Evolutionary conservation across 768 basidiomycete genomes (phyloP).

Genomic region (Lentinus tigrinus): DNA sequence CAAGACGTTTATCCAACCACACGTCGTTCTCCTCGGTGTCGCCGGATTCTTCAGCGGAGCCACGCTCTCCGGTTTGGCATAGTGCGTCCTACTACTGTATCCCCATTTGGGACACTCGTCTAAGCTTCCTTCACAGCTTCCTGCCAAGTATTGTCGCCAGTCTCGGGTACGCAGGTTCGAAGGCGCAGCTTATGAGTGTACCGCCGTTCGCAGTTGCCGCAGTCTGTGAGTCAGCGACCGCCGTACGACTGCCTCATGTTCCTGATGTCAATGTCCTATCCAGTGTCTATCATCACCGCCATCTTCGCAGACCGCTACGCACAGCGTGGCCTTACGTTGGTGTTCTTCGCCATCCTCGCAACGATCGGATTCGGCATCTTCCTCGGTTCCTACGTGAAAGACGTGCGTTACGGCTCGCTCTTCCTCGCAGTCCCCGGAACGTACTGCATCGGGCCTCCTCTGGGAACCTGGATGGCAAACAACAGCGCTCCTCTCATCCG

Average conservation of each 20-base stretch:
- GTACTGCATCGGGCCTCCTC: conserved; percentile 52
- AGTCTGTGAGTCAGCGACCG: conserved; percentile 15
- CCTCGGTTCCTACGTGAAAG: conserved; percentile 42
- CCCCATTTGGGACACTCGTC: not conserved
- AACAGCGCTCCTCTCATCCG: conserved; percentile 56
- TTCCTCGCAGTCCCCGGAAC: conserved; percentile 55
- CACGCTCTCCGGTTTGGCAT: conserved; percentile 27
- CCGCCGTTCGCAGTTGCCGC: conserved; percentile 33
- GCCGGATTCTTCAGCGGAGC: conserved; percentile 54
- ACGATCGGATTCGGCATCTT: conserved; percentile 57
- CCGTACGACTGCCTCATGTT: not conserved
- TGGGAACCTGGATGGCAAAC: conserved; percentile 61
- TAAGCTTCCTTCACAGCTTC: conserved; percentile 14
- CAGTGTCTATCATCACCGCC: conserved; percentile 41
- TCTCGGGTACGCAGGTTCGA: conserved; percentile 28
- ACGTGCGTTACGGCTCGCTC: conserved; percentile 51
- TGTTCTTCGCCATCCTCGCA: conserved; percentile 43
- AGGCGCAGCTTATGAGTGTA: conserved; percentile 33
- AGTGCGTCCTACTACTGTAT: conserved; percentile 16
- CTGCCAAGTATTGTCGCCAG: conserved; percentile 27
- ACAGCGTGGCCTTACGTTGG: conserved; percentile 47
- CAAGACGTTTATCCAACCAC: conserved; percentile 48
- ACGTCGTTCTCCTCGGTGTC: conserved; percentile 51
- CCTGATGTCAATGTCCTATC: not conserved
- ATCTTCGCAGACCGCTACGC: conserved; percentile 53